These are phyloP conservation scores for Thermochaetoides dissita DNA, from an alignment of 2,329 filamentous ascomycete genomes.

Conservation along the genomic window DNA sequence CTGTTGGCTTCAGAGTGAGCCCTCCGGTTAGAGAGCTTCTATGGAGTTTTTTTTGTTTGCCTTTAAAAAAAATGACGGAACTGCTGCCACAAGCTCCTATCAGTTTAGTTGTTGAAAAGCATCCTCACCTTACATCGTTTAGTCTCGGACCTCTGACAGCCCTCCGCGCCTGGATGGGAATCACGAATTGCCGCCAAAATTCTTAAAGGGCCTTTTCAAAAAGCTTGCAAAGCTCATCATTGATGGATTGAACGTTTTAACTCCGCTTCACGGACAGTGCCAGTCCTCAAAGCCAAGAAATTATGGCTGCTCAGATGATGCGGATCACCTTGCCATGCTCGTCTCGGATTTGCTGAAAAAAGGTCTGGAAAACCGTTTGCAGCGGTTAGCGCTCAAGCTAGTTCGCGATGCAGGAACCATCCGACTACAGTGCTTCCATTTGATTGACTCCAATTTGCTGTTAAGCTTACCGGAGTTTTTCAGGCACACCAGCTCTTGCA, in stretches of 20 bases:
- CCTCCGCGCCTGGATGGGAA: neutral
- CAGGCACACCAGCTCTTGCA: neutral
- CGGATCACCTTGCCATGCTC: neutral
- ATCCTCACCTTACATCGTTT: slow-evolving; percentile 5
- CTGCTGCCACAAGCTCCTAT: slow-evolving; percentile 1
- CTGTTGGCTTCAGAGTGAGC: slow-evolving; percentile 1
- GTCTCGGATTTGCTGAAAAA: slow-evolving; percentile 1
- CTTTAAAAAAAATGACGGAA: no score
- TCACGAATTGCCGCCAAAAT: neutral
- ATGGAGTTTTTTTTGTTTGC: no score
- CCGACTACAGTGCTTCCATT: neutral
- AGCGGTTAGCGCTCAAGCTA: slow-evolving; percentile 4
- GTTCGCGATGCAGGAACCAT: slow-evolving; percentile 4
- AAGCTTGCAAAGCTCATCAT: neutral
- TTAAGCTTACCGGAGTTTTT: slow-evolving; percentile 3
- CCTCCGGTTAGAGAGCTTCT: no score
- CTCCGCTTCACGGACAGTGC: neutral
- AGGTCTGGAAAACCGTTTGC: slow-evolving; percentile 2
- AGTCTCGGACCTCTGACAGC: slow-evolving; percentile 3
- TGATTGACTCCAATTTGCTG: slow-evolving; percentile 11
- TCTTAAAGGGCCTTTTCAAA: neutral
- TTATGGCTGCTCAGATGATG: neutral
- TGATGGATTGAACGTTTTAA: slow-evolving; percentile 3
- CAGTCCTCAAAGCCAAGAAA: neutral
- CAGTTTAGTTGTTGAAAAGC: slow-evolving; percentile 2